A percentile compares a stretch with the other conserved stretches of the same genome.
Conservation (phyloP, 257 asterid genomes). For the Plantago ovata region DNA sequence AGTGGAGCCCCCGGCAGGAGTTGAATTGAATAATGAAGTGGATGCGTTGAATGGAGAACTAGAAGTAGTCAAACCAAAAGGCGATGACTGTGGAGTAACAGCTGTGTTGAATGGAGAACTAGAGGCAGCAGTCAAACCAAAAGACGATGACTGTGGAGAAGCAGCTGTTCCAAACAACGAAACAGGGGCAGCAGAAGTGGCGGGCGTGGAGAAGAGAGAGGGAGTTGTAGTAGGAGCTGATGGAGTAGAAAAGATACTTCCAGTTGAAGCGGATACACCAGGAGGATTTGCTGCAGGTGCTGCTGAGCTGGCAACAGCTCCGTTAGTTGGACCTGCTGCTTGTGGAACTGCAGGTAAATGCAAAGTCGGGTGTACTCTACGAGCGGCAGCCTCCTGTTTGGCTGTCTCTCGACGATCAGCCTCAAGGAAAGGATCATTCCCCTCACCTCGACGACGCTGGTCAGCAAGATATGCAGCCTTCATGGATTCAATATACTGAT, state of each 20-base stretch:
- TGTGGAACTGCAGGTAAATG: slow-evolving; percentile 73
- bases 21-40: slow-evolving; percentile 55
- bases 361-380: slow-evolving; percentile 88
- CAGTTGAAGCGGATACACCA: slow-evolving; percentile 49
- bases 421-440: slow-evolving; percentile 82
- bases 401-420: slow-evolving; percentile 94
- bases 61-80: slow-evolving; percentile 55
- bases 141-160: slow-evolving; percentile 65
- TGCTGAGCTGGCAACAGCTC: slow-evolving; percentile 44
- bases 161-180: slow-evolving; percentile 64
- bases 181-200: slow-evolving; percentile 48
- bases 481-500: slow-evolving; percentile 95
- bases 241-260: slow-evolving; percentile 73
- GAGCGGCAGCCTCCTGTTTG: slow-evolving; percentile 94
- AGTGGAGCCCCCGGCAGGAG: slow-evolving; percentile 59
- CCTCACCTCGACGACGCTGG: slow-evolving; percentile 79
- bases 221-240: slow-evolving; percentile 51
- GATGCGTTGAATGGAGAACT: slow-evolving; percentile 44
- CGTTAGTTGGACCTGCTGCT: slow-evolving; percentile 49
- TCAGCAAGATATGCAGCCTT: slow-evolving; percentile 88
- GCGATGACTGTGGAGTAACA: slow-evolving; percentile 66
- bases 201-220: slow-evolving; percentile 68
- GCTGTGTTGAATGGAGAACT: slow-evolving; percentile 52
- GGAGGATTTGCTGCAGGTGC: slow-evolving; percentile 47
- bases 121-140: slow-evolving; percentile 49